Conservation (phyloP, 768 basidiomycete species). For the Pleurotus pulmonarius region DNA sequence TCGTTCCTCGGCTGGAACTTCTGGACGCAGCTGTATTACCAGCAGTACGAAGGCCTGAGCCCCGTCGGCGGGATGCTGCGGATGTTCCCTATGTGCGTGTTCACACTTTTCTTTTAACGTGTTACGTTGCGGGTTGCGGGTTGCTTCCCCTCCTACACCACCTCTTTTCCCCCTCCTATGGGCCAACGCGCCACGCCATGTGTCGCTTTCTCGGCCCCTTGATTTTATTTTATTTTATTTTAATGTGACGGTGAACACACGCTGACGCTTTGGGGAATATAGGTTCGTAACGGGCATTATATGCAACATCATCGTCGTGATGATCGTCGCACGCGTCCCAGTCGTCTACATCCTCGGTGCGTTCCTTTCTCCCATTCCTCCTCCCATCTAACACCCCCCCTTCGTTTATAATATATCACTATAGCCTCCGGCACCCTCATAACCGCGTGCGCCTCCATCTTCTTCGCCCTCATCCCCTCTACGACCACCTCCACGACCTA, state of each 20-base stretch:
- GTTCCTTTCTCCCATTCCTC: constrained; percentile 12
- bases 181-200: too few relatives aligned
- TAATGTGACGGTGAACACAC: too few relatives aligned
- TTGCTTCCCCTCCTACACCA: too few relatives aligned
- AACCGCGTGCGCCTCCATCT: constrained; percentile 53
- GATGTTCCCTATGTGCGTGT: constrained; percentile 55
- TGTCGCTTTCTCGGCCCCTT: too few relatives aligned
- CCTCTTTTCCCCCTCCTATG: too few relatives aligned
- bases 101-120: too few relatives aligned
- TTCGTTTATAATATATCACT: not conserved
- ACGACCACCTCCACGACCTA: constrained; percentile 52
- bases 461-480: constrained; percentile 67
- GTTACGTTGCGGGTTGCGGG: too few relatives aligned
- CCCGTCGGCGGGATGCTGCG: constrained; percentile 64
- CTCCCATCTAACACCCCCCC: too few relatives aligned
- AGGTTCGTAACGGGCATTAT: constrained; percentile 51
- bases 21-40: constrained; percentile 58
- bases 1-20: constrained; percentile 50
- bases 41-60: constrained; percentile 50
- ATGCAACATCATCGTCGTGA: constrained; percentile 63
- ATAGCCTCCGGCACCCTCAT: constrained; percentile 45
- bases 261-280: too few relatives aligned
- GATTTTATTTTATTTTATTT: too few relatives aligned
- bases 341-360: constrained; percentile 56
- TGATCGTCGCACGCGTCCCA: constrained; percentile 52